A percentile compares a stretch with the other conserved stretches of the same genome.
Evolutionary conservation across 2,329 filamentous ascomycete species (phyloP).

Genomic region (Arthrobotrys musiformis): DNA sequence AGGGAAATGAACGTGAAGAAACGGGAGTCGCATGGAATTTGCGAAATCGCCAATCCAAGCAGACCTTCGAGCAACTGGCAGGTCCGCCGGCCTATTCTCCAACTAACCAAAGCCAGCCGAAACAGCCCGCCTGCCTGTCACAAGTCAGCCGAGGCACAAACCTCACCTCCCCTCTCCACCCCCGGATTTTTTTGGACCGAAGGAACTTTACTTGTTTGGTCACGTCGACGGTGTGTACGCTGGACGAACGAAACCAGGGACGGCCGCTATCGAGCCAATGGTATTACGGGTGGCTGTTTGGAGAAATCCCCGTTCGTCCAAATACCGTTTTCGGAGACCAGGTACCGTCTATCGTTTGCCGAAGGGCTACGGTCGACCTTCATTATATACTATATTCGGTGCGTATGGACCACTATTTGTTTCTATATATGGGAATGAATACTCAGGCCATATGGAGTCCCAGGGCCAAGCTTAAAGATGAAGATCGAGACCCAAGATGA

Average conservation of each 20-base stretch:
- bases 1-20: conserved; percentile 37
- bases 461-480: no score
- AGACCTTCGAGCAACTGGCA: no score
- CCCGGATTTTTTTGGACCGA: conserved; percentile 45
- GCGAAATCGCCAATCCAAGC: conserved; percentile 37
- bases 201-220: conserved; percentile 1
- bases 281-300: no score
- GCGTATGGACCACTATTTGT: no score
- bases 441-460: no score
- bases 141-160: conserved; percentile 56
- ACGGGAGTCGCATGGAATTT: conserved; percentile 24
- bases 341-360: not conserved
- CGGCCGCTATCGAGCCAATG: no score
- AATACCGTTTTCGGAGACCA: conserved; percentile 3
- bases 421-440: no score
- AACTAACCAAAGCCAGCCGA: not conserved
- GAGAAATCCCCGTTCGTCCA: not conserved
- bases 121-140: conserved; percentile 23
- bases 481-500: no score
- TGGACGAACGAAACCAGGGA: no score
- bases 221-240: no score
- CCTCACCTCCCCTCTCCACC: not conserved
- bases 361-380: no score
- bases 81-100: conserved; percentile 5
- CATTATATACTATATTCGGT: no score